Evolutionary conservation across 495 filamentous ascomycete species (phyloP).

Genomic region (Lophium mytilinum): DNA sequence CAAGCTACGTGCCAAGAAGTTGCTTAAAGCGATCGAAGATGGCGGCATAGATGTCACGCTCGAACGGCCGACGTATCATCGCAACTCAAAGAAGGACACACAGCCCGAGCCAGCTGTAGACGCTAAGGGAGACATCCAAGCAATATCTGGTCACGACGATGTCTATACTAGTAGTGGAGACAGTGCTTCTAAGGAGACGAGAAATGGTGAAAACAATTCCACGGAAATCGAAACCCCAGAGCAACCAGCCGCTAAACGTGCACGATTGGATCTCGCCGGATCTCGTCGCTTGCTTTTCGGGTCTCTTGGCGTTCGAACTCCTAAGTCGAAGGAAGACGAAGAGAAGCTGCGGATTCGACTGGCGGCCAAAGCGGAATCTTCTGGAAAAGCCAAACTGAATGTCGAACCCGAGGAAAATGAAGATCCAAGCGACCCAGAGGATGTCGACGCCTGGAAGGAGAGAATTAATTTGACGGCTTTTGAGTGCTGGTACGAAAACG

Average conservation of each 20-base stretch:
- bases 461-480: conserved; percentile 68
- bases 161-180: background rate
- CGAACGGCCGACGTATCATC: background rate
- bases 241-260: conserved; percentile 27
- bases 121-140: background rate
- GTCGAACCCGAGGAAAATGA: background rate
- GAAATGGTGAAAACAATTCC: background rate
- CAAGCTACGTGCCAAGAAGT: no score
- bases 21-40: background rate
- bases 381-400: background rate
- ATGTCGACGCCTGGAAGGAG: conserved; percentile 55
- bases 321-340: conserved; percentile 60
- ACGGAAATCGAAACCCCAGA: background rate
- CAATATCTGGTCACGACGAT: background rate
- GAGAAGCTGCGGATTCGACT: conserved; percentile 52
- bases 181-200: background rate
- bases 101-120: no score
- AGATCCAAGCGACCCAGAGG: conserved; percentile 12
- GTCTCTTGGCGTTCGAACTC: conserved; percentile 59
- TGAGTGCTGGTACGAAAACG: conserved; percentile 71
- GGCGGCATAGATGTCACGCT: background rate
- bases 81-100: background rate
- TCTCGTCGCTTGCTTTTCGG: conserved; percentile 63
- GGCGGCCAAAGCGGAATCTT: conserved; percentile 33
- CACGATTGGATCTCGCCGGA: conserved; percentile 54